A percentile compares a stretch with the other conserved stretches of the same genome.
Conservation (phyloP, 2,329 filamentous ascomycete genomes). For the Neopestalotiopsis clavispora region DNA sequence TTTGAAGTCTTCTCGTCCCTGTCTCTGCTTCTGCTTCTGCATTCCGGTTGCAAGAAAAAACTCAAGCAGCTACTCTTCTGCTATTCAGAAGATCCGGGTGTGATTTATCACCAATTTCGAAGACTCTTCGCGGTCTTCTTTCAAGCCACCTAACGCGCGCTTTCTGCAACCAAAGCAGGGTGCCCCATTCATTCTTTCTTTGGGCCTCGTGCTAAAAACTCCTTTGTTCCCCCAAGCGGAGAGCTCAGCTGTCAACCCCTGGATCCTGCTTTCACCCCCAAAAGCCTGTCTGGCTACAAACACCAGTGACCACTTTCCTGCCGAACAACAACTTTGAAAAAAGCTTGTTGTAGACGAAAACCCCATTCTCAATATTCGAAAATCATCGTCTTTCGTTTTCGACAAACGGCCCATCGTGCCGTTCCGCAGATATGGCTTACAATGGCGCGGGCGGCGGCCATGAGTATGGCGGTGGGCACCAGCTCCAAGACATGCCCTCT, state of each 20-base stretch:
- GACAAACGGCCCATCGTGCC: conserved; percentile 22
- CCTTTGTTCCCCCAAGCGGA: conserved; percentile 15
- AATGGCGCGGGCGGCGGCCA: conserved; percentile 62
- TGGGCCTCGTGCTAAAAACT: conserved; percentile 9
- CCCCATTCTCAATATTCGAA: background rate
- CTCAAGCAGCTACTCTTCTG: background rate
- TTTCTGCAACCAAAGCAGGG: conserved; percentile 10
- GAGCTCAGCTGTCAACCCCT: conserved; percentile 15
- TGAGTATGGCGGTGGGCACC: conserved; percentile 67
- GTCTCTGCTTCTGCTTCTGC: background rate
- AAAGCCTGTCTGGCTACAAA: background rate
- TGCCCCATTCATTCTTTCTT: conserved; percentile 8
- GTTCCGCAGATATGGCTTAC: conserved; percentile 62
- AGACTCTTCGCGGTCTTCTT: conserved; percentile 4
- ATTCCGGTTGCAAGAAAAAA: background rate
- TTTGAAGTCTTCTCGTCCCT: conserved; percentile 3
- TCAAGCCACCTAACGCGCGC: conserved; percentile 4
- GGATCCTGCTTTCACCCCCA: conserved; percentile 7
- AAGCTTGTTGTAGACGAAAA: conserved; percentile 9
- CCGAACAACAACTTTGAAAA: background rate
- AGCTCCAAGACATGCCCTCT: conserved; percentile 68
- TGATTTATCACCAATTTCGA: conserved; percentile 6
- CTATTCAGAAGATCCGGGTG: conserved; percentile 4
- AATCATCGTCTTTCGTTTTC: conserved; percentile 13
- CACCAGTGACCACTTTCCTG: conserved; percentile 1